phyloP scores from a whole-genome alignment of 768 basidiomycete species.

The Leccinum subtestaceum region DNA sequence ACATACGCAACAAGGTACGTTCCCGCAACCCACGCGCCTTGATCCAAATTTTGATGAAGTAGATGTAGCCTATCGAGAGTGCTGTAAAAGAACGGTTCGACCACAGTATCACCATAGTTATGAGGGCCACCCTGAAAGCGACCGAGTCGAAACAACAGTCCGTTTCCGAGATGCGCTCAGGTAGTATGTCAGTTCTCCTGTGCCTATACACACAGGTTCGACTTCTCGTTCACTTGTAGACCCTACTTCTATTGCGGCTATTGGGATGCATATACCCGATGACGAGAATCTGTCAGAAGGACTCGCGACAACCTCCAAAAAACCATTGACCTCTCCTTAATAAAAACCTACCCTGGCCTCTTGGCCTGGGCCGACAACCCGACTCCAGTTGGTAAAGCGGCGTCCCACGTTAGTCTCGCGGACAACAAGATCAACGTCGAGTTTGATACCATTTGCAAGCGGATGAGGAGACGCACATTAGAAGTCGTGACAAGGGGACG shows the following conservation, averaged over 20 bases:
- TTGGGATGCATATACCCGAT: conserved; percentile 53
- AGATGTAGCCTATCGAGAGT: conserved; percentile 66
- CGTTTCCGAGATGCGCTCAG: conserved; percentile 61
- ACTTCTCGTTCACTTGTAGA: conserved; percentile 38
- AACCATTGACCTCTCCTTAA: too few species aligned
- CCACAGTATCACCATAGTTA: conserved; percentile 62
- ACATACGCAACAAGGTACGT: conserved; percentile 81
- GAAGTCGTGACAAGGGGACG: too few species aligned
- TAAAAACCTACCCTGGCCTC: conserved; percentile 26
- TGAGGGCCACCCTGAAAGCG: conserved; percentile 67
- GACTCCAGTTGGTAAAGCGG: too few species aligned
- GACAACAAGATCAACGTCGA: too few species aligned
- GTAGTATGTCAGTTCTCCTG: conserved; percentile 43
- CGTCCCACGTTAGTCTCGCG: background rate
- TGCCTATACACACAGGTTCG: conserved; percentile 23
- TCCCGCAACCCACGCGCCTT: background rate
- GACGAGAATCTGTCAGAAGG: conserved; percentile 46
- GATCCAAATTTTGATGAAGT: conserved; percentile 15
- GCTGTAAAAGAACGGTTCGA: conserved; percentile 83
- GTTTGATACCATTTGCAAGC: too few species aligned
- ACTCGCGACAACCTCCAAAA: too few species aligned
- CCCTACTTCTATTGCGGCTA: conserved; percentile 64
- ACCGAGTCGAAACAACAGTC: conserved; percentile 63
- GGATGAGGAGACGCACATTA: too few species aligned
- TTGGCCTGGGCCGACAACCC: conserved; percentile 52